A percentile compares a stretch with the other conserved stretches of the same genome.
These are phyloP conservation scores for Cutaneotrichosporon cavernicola DNA, from an alignment of 1,284 basidiomycete genomes.

Conservation along the genomic window DNA sequence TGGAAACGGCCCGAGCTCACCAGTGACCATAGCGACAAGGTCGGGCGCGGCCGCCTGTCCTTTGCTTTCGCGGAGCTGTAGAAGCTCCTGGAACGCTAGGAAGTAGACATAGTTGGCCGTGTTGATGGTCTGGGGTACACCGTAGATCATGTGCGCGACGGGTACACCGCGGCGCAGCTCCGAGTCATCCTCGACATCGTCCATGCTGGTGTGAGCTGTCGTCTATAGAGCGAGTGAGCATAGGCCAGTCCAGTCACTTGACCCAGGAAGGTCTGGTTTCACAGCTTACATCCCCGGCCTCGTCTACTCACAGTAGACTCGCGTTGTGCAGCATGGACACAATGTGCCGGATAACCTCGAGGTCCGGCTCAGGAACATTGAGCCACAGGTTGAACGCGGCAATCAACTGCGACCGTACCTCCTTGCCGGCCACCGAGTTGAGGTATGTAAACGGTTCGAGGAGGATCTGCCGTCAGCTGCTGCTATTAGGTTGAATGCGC, in stretches of 20 bases:
- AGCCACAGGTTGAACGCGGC: slow-evolving; percentile 95
- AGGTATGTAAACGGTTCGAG: slow-evolving; percentile 90
- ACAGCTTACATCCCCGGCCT: not conserved
- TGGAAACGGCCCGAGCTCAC: slow-evolving; percentile 42
- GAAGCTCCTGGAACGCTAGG: slow-evolving; percentile 74
- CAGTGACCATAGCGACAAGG: slow-evolving; percentile 61
- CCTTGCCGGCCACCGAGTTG: slow-evolving; percentile 83
- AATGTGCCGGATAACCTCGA: slow-evolving; percentile 71
- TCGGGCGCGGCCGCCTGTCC: slow-evolving; percentile 35
- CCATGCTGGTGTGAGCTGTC: slow-evolving; percentile 62
- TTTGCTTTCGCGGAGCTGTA: slow-evolving; percentile 58
- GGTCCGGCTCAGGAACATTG: slow-evolving; percentile 69
- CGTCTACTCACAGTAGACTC: slow-evolving; percentile 71
- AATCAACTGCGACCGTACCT: slow-evolving; percentile 83
- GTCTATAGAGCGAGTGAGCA: not conserved
- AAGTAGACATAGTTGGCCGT: slow-evolving; percentile 97
- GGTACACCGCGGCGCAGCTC: slow-evolving; percentile 80
- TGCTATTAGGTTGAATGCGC: not conserved
- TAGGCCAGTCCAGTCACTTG: not conserved
- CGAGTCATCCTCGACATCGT: slow-evolving; percentile 96
- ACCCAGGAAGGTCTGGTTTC: not conserved
- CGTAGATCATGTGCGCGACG: slow-evolving; percentile 94
- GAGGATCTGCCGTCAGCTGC: slow-evolving; percentile 47
- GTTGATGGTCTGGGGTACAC: slow-evolving; percentile 95
- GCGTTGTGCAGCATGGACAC: slow-evolving; percentile 94